These are phyloP conservation scores for Wilcoxina mikolae DNA, from an alignment of 495 filamentous ascomycete species.

Conservation along the genomic window DNA sequence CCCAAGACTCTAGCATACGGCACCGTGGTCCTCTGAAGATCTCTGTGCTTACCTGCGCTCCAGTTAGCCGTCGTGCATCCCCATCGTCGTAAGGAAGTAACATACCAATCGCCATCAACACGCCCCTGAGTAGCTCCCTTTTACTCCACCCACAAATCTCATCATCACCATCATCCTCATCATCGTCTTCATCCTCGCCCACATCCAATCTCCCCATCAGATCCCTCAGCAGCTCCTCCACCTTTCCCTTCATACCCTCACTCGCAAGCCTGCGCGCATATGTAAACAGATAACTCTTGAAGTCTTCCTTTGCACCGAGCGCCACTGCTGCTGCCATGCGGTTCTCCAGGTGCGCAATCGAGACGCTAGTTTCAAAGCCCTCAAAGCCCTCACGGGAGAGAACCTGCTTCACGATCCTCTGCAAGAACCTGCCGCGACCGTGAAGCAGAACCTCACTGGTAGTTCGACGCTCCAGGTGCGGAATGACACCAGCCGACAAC, in stretches of 20 bases:
- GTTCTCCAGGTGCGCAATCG: conserved; percentile 91
- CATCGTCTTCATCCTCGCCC: conserved; percentile 35
- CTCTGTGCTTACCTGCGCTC: conserved; percentile 72
- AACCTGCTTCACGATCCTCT: conserved; percentile 73
- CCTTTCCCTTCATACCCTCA: conserved; percentile 71
- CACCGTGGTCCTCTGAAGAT: conserved; percentile 80
- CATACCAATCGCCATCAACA: conserved; percentile 84
- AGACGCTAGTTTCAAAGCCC: conserved; percentile 76
- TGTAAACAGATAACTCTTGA: conserved; percentile 81
- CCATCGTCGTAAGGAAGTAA: conserved; percentile 13
- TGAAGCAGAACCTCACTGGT: conserved; percentile 85
- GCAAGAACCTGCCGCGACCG: conserved; percentile 74
- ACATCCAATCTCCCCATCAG: conserved; percentile 50
- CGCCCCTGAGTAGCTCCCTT: conserved; percentile 69
- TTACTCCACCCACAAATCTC: conserved; percentile 81
- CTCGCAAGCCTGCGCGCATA: conserved; percentile 90
- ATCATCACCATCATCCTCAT: conserved; percentile 26
- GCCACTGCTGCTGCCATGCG: conserved; percentile 76
- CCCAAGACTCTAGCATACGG: conserved; percentile 69
- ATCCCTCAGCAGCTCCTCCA: conserved; percentile 74
- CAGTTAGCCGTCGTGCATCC: too few relatives aligned
- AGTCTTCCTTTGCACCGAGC: conserved; percentile 76
- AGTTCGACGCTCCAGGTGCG: conserved; percentile 81
- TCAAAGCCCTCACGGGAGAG: conserved; percentile 80
- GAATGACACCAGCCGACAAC: conserved; percentile 84